Percentiles rank a stretch among this genome's conserved stretches.
Evolutionary conservation across 768 basidiomycete genomes (phyloP).

Genomic region (Lactifluus echinatus): DNA sequence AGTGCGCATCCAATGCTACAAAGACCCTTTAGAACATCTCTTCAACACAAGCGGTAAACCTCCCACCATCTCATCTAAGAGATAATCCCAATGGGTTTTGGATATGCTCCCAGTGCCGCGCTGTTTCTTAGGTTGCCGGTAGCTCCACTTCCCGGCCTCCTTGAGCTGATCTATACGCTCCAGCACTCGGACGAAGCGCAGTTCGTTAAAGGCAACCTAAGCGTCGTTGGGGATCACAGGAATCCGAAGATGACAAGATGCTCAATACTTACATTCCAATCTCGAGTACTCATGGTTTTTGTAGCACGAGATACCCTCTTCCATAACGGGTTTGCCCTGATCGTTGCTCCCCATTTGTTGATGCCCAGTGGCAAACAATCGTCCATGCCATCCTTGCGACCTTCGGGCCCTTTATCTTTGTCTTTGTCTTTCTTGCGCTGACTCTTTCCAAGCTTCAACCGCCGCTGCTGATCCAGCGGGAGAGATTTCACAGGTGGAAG

Average conservation of each 20-base stretch:
- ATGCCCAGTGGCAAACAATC: constrained; percentile 61
- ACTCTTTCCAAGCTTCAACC: constrained; percentile 36
- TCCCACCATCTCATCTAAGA: constrained; percentile 92
- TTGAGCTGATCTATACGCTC: constrained; percentile 83
- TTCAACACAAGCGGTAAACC: not conserved
- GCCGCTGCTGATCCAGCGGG: constrained; percentile 47
- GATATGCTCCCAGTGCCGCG: constrained; percentile 61
- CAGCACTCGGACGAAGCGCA: constrained; percentile 69
- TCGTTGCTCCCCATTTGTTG: constrained; percentile 54
- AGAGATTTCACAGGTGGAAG: constrained; percentile 48
- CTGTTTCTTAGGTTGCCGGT: constrained; percentile 93
- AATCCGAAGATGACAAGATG: constrained; percentile 9
- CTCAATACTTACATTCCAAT: constrained; percentile 67
- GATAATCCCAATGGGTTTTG: constrained; percentile 92
- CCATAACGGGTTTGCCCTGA: constrained; percentile 71
- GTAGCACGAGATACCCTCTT: constrained; percentile 58
- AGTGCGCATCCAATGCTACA: constrained; percentile 90
- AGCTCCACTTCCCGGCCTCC: constrained; percentile 75
- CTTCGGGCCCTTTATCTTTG: constrained; percentile 33
- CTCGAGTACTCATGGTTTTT: constrained; percentile 71
- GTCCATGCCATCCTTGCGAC: constrained; percentile 35
- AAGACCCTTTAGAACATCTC: not conserved
- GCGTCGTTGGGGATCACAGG: not conserved
- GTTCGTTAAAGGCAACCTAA: constrained; percentile 71
- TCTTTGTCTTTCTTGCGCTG: constrained; percentile 47